Evolutionary conservation across 176 grass and related monocot species (phyloP).

Genomic region (Oryza meyeriana): DNA sequence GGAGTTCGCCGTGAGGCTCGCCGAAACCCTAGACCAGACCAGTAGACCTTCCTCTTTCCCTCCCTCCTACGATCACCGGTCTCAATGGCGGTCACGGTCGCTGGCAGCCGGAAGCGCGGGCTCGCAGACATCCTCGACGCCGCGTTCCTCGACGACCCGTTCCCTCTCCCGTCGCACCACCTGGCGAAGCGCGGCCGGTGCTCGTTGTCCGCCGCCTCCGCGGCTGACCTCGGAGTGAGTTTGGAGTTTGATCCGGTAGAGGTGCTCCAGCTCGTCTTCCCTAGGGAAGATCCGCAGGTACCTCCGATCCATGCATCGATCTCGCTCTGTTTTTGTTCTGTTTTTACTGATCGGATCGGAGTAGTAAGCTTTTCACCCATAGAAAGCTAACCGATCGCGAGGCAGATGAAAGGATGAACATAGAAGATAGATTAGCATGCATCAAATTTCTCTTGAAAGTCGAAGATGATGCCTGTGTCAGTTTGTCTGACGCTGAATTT

Average conservation of each 20-base stretch:
- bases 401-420: neutral
- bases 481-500: neutral
- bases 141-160: neutral
- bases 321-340: neutral
- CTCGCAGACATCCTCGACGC: neutral
- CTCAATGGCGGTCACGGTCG: conserved; percentile 9
- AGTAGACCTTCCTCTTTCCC: too few relatives aligned
- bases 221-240: conserved; percentile 20
- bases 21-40: neutral
- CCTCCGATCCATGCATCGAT: neutral
- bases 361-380: neutral
- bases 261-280: conserved; percentile 43
- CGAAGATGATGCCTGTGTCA: neutral
- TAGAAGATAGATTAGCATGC: neutral
- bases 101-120: conserved; percentile 31
- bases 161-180: neutral
- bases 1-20: too few relatives aligned
- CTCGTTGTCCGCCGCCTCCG: neutral
- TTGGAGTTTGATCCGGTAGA: conserved; percentile 35
- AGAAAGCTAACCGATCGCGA: neutral
- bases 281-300: conserved; percentile 31
- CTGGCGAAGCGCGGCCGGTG: conserved; percentile 35
- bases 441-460: neutral
- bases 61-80: neutral
- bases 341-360: neutral